Conservation (phyloP, 768 basidiomycete species). For the Boletus coccyginus region DNA sequence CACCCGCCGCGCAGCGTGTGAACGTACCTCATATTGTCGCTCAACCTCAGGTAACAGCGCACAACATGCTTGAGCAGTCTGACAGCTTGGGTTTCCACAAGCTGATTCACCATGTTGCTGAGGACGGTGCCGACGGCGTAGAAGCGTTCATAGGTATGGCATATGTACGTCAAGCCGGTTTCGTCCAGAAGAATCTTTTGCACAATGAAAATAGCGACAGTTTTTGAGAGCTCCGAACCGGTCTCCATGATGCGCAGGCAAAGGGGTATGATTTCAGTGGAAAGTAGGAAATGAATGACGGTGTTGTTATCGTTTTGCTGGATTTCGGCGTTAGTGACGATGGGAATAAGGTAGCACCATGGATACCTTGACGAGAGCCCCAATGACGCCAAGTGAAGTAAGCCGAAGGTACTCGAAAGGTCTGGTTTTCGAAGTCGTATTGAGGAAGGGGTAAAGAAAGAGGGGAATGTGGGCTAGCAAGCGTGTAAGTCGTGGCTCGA, state of each 20-base stretch:
- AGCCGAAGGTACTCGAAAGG: slow-evolving; percentile 99
- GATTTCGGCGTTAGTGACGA: slow-evolving; percentile 10
- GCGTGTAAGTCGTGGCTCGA: background rate
- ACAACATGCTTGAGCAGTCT: slow-evolving; percentile 97
- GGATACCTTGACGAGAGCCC: slow-evolving; percentile 92
- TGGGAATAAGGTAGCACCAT: background rate
- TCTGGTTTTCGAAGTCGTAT: slow-evolving; percentile 98
- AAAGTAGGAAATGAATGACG: slow-evolving; percentile 98
- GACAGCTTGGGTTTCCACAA: slow-evolving; percentile 97
- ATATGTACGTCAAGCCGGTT: slow-evolving; percentile 96
- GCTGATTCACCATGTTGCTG: slow-evolving; percentile 97
- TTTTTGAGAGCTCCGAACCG: slow-evolving; percentile 96
- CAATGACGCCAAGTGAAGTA: slow-evolving; percentile 98
- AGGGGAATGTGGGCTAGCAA: slow-evolving; percentile 91
- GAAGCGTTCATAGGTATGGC: slow-evolving; percentile 99
- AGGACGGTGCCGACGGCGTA: slow-evolving; percentile 98
- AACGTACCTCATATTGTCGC: slow-evolving; percentile 88
- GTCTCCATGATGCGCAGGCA: slow-evolving; percentile 99
- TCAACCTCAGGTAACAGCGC: slow-evolving; percentile 91
- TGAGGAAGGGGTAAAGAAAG: slow-evolving; percentile 94
- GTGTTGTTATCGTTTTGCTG: slow-evolving; percentile 99
- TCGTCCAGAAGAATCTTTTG: slow-evolving; percentile 98
- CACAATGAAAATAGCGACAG: slow-evolving; percentile 99
- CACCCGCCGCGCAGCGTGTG: slow-evolving; percentile 7
- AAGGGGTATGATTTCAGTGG: slow-evolving; percentile 98